A percentile compares a stretch with the other conserved stretches of the same genome.
Conservation (phyloP, 2,329 filamentous ascomycete species). For the Epichloe amarillans region DNA sequence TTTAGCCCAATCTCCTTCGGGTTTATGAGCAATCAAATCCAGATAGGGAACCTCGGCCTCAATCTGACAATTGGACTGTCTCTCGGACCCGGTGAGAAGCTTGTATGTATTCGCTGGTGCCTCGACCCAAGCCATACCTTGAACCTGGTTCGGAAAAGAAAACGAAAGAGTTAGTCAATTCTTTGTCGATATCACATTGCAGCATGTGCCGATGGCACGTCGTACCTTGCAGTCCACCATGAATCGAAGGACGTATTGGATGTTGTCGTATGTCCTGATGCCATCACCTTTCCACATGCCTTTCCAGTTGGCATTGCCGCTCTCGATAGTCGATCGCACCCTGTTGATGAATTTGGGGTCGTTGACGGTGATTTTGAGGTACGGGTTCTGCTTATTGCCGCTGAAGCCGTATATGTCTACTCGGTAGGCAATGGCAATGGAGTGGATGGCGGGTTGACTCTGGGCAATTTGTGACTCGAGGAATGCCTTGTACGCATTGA, state of each 20-base stretch:
- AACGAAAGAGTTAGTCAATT: conserved; percentile 7
- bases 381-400: conserved; percentile 82
- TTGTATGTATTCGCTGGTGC: conserved; percentile 61
- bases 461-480: conserved; percentile 69
- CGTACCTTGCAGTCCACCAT: conserved; percentile 88
- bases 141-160: conserved; percentile 37
- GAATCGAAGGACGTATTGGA: conserved; percentile 88
- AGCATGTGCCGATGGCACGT: conserved; percentile 7
- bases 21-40: conserved; percentile 74
- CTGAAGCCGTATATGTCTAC: conserved; percentile 93
- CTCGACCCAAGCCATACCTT: conserved; percentile 97
- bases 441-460: conserved; percentile 61
- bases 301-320: conserved; percentile 73
- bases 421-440: conserved; percentile 67
- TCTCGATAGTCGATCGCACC: conserved; percentile 44
- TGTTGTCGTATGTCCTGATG: conserved; percentile 86
- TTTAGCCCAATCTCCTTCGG: conserved; percentile 92
- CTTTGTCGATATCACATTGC: neutral
- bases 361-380: conserved; percentile 83
- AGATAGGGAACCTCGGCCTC: conserved; percentile 75
- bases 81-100: conserved; percentile 47
- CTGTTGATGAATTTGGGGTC: conserved; percentile 41
- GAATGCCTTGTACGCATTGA: conserved; percentile 62
- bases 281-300: conserved; percentile 68
- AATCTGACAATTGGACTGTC: conserved; percentile 91